These are phyloP conservation scores for Rhodotorula sp. DNA, from an alignment of 1,284 basidiomycete genomes.

Conservation along the genomic window DNA sequence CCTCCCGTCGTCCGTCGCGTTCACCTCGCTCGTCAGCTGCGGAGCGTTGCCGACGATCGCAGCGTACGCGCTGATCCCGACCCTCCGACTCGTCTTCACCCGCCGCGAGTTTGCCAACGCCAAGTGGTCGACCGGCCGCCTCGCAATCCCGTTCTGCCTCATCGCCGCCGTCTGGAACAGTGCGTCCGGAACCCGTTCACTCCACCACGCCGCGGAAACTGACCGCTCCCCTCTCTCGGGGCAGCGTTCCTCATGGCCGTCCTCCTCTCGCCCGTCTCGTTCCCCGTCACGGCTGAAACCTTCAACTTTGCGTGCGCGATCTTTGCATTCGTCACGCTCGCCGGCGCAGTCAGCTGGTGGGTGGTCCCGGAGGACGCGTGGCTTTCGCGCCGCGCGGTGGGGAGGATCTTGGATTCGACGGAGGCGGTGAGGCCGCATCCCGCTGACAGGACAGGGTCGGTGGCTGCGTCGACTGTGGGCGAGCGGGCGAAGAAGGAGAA, in stretches of 20 bases:
- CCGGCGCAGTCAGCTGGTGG: slow-evolving; percentile 71
- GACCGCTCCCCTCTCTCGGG: slow-evolving; percentile 18
- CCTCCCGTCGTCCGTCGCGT: slow-evolving; percentile 78
- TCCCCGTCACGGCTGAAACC: slow-evolving; percentile 66
- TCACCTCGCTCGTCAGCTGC: slow-evolving; percentile 78
- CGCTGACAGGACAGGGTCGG: neutral
- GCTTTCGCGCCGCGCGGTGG: slow-evolving; percentile 61
- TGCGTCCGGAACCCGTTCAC: slow-evolving; percentile 50
- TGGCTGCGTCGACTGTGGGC: too few relatives aligned
- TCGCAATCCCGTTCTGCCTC: slow-evolving; percentile 65
- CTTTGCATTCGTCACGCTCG: slow-evolving; percentile 70
- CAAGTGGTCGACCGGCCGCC: slow-evolving; percentile 66
- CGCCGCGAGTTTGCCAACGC: slow-evolving; percentile 69
- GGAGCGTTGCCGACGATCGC: slow-evolving; percentile 76
- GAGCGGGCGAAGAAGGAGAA: neutral
- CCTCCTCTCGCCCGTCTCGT: slow-evolving; percentile 75
- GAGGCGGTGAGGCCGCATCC: too few relatives aligned
- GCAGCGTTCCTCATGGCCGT: slow-evolving; percentile 54
- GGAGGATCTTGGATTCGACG: slow-evolving; percentile 40
- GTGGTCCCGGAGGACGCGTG: slow-evolving; percentile 71
- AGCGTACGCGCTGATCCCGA: slow-evolving; percentile 72
- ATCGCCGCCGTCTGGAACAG: slow-evolving; percentile 69
- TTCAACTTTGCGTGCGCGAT: slow-evolving; percentile 75
- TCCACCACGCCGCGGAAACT: too few relatives aligned
- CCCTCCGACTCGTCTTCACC: slow-evolving; percentile 68